These are phyloP conservation scores for Epichloe hybrida DNA, from an alignment of 2,329 filamentous ascomycete species.

Conservation along the genomic window DNA sequence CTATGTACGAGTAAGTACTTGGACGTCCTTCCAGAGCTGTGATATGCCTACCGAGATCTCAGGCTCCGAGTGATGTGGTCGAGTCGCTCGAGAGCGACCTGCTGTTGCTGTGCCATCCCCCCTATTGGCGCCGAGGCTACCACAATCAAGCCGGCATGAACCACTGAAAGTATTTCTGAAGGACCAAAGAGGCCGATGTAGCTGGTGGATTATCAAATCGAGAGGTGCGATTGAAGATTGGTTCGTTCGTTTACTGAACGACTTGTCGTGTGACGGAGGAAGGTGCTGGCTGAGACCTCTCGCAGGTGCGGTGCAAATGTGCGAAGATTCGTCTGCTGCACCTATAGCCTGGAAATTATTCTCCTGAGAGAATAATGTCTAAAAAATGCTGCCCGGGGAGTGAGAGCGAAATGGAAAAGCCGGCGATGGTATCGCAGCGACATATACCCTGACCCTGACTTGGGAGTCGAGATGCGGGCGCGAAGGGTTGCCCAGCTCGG, in stretches of 20 bases:
- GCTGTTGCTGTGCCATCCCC: constrained; percentile 32
- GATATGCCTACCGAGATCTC: constrained; percentile 35
- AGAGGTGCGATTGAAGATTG: not conserved
- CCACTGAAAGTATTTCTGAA: not conserved
- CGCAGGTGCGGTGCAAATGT: constrained; percentile 2
- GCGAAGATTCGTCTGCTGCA: constrained; percentile 1
- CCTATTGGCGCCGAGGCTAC: constrained; percentile 12
- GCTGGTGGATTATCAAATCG: not conserved
- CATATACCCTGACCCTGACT: not conserved
- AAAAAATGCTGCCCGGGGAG: not conserved
- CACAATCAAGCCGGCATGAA: constrained; percentile 18
- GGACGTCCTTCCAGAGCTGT: not conserved
- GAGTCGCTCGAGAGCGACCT: constrained; percentile 41
- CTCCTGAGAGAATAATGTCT: not conserved
- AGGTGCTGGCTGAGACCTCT: constrained; percentile 4
- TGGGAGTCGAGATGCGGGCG: not conserved
- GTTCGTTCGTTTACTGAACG: not conserved
- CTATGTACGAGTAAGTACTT: constrained; percentile 13
- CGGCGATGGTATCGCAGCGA: not conserved
- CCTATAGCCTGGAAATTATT: not conserved
- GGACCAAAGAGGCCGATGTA: not conserved
- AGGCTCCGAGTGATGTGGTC: constrained; percentile 42
- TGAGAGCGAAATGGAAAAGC: not conserved
- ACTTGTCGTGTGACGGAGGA: constrained; percentile 1
- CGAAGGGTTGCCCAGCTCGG: not conserved